These are phyloP conservation scores for Datura wrightii DNA, from an alignment of 257 asterid genomes.

Conservation along the genomic window DNA sequence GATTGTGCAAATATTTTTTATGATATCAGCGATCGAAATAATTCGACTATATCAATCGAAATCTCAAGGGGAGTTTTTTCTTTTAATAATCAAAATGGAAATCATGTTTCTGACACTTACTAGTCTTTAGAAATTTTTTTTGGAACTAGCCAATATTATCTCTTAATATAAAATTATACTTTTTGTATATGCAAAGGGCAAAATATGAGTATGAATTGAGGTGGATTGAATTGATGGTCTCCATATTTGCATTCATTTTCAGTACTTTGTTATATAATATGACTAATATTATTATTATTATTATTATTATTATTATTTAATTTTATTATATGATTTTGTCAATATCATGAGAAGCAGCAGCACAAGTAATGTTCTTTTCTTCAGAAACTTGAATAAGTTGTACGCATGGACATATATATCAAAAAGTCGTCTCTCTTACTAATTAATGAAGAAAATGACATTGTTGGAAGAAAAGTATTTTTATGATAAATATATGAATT, in stretches of 20 bases:
- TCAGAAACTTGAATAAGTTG: not conserved
- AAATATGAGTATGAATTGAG: not conserved
- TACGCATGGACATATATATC: constrained; percentile 10
- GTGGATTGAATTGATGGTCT: constrained; percentile 1
- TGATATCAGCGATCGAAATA: no score
- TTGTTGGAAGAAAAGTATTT: not conserved
- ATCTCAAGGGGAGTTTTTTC: no score
- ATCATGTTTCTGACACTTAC: no score
- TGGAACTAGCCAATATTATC: no score
- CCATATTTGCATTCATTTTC: not conserved
- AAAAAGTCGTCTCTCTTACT: constrained; percentile 29
- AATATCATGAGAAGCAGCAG: not conserved
- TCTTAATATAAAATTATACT: not conserved
- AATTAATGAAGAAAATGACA: constrained; percentile 37
- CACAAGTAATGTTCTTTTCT: not conserved
- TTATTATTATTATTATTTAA: no score
- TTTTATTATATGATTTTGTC: constrained; percentile 20
- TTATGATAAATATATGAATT: not conserved
- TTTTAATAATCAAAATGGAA: no score
- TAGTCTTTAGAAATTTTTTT: no score
- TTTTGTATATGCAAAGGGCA: constrained; percentile 2
- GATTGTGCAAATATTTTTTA: no score
- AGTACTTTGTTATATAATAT: not conserved
- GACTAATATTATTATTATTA: not conserved
- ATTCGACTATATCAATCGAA: no score